Conservation (phyloP, 202 grass and related monocot genomes). For the Eragrostis tef region DNA sequence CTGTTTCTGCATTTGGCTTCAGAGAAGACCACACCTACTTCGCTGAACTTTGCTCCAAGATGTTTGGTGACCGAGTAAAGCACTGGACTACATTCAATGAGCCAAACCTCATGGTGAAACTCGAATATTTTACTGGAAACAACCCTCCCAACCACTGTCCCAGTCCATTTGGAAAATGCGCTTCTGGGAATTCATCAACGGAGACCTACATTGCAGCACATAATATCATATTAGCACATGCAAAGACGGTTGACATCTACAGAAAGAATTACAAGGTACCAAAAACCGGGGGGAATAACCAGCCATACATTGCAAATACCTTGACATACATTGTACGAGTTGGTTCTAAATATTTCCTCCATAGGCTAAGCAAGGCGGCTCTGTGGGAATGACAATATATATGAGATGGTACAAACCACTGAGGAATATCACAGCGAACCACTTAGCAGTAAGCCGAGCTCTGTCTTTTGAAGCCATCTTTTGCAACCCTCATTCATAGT, state of each 20-base stretch:
- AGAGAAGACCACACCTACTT: slow-evolving; percentile 55
- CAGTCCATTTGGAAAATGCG: slow-evolving; percentile 42
- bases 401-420: slow-evolving; percentile 53
- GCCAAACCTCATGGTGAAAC: slow-evolving; percentile 39
- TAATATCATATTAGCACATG: slow-evolving; percentile 55
- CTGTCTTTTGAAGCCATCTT: slow-evolving; percentile 41
- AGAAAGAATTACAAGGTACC: slow-evolving; percentile 56
- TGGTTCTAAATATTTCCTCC: not conserved
- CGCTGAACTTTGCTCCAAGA: slow-evolving; percentile 54
- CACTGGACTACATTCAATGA: slow-evolving; percentile 58
- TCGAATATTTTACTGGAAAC: not conserved
- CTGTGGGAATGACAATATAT: slow-evolving; percentile 44
- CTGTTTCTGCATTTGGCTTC: slow-evolving; percentile 24
- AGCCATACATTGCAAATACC: not conserved
- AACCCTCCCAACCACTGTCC: slow-evolving; percentile 52
- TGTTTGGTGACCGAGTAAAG: slow-evolving; percentile 60
- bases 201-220: slow-evolving; percentile 59
- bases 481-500: slow-evolving; percentile 4
- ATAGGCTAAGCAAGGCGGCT: slow-evolving; percentile 56
- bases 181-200: slow-evolving; percentile 45
- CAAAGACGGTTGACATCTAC: slow-evolving; percentile 47
- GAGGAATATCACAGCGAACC: slow-evolving; percentile 48
- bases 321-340: not conserved
- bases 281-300: not conserved
- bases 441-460: slow-evolving; percentile 49